Evolutionary conservation across 352 stramenopile genomes (phyloP).

Genomic region (Elongisporangium undulatum): DNA sequence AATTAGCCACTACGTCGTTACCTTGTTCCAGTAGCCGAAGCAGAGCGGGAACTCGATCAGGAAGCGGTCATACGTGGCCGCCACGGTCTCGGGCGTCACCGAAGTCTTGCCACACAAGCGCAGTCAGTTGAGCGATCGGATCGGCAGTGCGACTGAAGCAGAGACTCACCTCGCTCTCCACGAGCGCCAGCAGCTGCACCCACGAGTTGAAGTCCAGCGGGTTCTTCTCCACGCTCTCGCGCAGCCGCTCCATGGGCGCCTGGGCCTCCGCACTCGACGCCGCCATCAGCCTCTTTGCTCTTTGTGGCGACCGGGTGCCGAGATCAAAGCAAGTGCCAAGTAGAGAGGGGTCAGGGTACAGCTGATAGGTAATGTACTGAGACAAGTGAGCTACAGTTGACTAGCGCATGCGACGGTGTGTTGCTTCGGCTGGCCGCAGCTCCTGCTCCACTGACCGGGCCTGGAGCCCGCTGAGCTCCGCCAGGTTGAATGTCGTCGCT

Average conservation of each 20-base stretch:
- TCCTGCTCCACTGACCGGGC: neutral
- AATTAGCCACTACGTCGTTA: constrained; percentile 9
- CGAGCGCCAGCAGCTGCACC: constrained; percentile 63
- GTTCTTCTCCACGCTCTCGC: constrained; percentile 51
- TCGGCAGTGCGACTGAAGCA: neutral
- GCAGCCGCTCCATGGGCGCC: constrained; percentile 46
- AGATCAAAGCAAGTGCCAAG: neutral
- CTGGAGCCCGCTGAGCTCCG: neutral
- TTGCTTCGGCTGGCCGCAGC: neutral
- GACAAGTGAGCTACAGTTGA: neutral
- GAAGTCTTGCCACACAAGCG: constrained; percentile 15
- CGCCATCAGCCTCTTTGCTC: constrained; percentile 1
- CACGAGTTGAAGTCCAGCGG: constrained; percentile 81
- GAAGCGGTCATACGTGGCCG: constrained; percentile 67
- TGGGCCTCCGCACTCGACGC: constrained; percentile 2
- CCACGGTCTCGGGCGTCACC: constrained; percentile 46
- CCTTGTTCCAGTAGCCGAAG: constrained; percentile 88
- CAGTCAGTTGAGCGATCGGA: neutral
- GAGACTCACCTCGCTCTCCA: constrained; percentile 53
- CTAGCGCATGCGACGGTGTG: neutral
- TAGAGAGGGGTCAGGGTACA: neutral
- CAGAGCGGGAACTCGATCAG: constrained; percentile 73
- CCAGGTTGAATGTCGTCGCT: neutral
- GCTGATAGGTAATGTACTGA: neutral
- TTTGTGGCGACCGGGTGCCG: neutral